A percentile compares a stretch with the other conserved stretches of the same genome.
phyloP scores from a whole-genome alignment of 129 eudicot species.

The Erigeron canadensis region DNA sequence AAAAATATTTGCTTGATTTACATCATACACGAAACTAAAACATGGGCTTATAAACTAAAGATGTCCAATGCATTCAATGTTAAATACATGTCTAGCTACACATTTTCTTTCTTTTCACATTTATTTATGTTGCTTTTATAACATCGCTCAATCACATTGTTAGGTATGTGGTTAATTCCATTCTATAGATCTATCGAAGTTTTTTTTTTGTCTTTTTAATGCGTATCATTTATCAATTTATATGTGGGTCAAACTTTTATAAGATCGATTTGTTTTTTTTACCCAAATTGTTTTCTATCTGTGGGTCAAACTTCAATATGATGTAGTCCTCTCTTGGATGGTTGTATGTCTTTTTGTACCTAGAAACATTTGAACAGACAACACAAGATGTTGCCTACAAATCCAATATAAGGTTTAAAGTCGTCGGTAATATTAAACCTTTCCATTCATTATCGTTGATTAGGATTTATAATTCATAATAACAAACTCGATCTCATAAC shows the following conservation, averaged over 20 bases:
- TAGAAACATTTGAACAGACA: conserved; percentile 8
- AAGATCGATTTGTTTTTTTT: not conserved
- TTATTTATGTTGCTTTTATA: too few species aligned
- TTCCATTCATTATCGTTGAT: not conserved
- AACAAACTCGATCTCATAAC: not conserved
- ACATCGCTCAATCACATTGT: too few species aligned
- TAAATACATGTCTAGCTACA: too few species aligned
- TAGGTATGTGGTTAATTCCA: too few species aligned
- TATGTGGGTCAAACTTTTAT: not conserved
- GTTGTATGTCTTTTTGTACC: conserved; percentile 14
- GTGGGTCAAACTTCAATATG: not conserved
- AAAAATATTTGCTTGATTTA: too few species aligned
- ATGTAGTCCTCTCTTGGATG: conserved; percentile 20
- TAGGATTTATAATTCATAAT: not conserved
- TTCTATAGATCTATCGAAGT: too few species aligned
- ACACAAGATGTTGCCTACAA: not conserved
- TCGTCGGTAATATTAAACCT: not conserved
- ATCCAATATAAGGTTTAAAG: not conserved
- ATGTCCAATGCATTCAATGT: too few species aligned
- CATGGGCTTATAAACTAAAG: too few species aligned
- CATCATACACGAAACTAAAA: too few species aligned
- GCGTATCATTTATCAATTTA: not conserved
- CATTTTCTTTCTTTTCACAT: too few species aligned
- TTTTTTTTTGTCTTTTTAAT: too few species aligned
- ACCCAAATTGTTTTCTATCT: too few species aligned